phyloP scores from a whole-genome alignment of 768 basidiomycete species.

The Kockovaella imperatae region DNA sequence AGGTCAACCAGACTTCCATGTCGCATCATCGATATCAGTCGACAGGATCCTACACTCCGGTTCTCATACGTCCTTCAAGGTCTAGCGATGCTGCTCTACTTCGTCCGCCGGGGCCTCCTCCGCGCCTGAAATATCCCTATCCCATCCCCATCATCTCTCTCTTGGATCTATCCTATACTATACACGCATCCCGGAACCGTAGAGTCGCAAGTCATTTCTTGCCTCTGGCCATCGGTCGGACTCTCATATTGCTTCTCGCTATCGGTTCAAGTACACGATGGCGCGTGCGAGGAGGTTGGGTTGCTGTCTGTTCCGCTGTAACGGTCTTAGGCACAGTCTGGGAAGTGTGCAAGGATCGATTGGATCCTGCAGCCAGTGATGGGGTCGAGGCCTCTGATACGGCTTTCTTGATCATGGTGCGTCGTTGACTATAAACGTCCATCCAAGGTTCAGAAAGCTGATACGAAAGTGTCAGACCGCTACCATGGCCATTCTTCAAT shows the following conservation, averaged over 20 bases:
- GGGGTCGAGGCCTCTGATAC: background rate
- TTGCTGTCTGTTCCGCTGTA: conserved; percentile 11
- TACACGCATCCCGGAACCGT: background rate
- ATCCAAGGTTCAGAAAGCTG: background rate
- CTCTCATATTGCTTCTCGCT: background rate
- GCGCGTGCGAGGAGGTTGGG: conserved; percentile 21
- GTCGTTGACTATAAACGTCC: background rate
- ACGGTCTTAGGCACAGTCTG: conserved; percentile 20
- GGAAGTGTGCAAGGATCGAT: conserved; percentile 16
- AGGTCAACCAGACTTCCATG: background rate
- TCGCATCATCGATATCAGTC: background rate
- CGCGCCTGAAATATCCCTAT: background rate
- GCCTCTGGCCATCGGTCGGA: background rate
- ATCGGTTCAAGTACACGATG: conserved; percentile 20
- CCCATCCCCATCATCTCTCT: background rate
- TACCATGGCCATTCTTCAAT: conserved; percentile 21
- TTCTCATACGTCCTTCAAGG: background rate
- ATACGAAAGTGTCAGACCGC: conserved; percentile 21
- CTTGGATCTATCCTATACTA: background rate
- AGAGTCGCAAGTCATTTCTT: background rate
- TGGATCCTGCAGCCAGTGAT: conserved; percentile 1
- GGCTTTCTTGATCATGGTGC: conserved; percentile 6
- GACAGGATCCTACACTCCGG: background rate
- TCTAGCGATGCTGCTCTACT: background rate
- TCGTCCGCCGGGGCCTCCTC: background rate